phyloP scores from a whole-genome alignment of 2,329 filamentous ascomycete genomes.

The Penicillium sp. region DNA sequence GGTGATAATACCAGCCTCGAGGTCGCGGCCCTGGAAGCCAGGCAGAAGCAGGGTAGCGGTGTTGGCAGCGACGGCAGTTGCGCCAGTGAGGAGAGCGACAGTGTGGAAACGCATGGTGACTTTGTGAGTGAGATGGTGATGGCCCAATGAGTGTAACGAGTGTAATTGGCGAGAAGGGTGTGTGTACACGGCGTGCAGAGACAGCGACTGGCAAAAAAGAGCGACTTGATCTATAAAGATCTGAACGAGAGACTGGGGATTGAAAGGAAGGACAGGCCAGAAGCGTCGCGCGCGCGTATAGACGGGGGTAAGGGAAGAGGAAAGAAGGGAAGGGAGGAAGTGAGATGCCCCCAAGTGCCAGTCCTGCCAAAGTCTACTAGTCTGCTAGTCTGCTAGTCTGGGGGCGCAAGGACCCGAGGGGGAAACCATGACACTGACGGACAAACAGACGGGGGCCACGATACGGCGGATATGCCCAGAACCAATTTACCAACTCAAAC shows the following conservation, averaged over 20 bases:
- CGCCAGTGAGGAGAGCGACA: slow-evolving; percentile 30
- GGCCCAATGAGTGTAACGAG: slow-evolving; percentile 5
- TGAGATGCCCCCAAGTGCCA: background rate
- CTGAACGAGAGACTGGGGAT: slow-evolving; percentile 27
- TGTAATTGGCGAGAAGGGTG: slow-evolving; percentile 7
- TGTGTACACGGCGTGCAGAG: slow-evolving; percentile 16
- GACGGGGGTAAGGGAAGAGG: background rate
- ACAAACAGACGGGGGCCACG: background rate
- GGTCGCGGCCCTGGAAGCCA: slow-evolving; percentile 24
- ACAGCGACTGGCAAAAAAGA: slow-evolving; percentile 18
- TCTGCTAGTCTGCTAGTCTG: background rate
- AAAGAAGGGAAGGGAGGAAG: slow-evolving; percentile 8
- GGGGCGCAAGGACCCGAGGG: background rate
- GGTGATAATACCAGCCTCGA: slow-evolving; percentile 22
- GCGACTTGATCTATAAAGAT: slow-evolving; percentile 11
- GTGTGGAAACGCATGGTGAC: slow-evolving; percentile 29
- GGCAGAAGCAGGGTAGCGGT: slow-evolving; percentile 27
- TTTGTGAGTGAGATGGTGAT: slow-evolving; percentile 1
- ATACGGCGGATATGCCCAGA: slow-evolving; percentile 12
- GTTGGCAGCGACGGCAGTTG: slow-evolving; percentile 27
- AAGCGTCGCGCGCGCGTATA: slow-evolving; percentile 13
- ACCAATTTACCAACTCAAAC: background rate
- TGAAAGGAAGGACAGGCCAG: slow-evolving; percentile 15
- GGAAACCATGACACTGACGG: background rate
- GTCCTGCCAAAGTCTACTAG: background rate